Conservation (phyloP, 768 basidiomycete genomes). For the Boletus speciosus region DNA sequence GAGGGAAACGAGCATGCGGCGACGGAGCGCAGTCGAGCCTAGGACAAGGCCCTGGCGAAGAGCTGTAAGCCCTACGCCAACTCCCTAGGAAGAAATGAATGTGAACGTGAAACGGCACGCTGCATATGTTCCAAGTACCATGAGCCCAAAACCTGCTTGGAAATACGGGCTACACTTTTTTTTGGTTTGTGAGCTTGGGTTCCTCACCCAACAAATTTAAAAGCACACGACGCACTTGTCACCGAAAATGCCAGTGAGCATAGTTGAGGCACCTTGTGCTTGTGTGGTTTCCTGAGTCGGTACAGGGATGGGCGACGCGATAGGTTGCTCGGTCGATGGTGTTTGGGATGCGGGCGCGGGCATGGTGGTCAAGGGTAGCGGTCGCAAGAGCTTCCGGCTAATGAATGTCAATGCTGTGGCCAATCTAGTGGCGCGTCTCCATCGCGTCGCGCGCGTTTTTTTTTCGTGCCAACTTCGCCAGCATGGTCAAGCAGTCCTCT, state of each 20-base stretch:
- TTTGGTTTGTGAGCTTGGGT: constrained; percentile 21
- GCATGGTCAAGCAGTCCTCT: constrained; percentile 37
- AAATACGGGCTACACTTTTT: constrained; percentile 83
- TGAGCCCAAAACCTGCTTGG: constrained; percentile 95
- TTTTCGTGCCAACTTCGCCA: constrained; percentile 7
- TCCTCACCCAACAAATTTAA: not conserved
- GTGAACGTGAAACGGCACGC: not conserved
- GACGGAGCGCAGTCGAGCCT: constrained; percentile 71
- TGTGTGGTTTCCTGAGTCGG: constrained; percentile 7
- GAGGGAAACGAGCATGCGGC: constrained; percentile 89
- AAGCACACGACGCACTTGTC: constrained; percentile 61
- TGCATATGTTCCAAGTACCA: constrained; percentile 51
- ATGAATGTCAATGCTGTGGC: not conserved
- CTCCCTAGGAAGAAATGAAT: constrained; percentile 52
- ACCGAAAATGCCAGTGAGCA: constrained; percentile 42
- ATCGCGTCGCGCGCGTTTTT: constrained; percentile 23
- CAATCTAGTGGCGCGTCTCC: constrained; percentile 26
- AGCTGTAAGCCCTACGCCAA: constrained; percentile 79
- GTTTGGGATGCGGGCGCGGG: not conserved
- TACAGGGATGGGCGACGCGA: not conserved
- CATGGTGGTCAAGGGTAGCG: constrained; percentile 8
- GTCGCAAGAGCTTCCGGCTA: not conserved
- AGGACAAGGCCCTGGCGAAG: constrained; percentile 68
- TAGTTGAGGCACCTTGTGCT: constrained; percentile 26
- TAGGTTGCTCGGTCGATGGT: not conserved